These are phyloP conservation scores for Hymenotorrendiella dingleyae DNA, from an alignment of 2,329 filamentous ascomycete genomes.

Conservation along the genomic window DNA sequence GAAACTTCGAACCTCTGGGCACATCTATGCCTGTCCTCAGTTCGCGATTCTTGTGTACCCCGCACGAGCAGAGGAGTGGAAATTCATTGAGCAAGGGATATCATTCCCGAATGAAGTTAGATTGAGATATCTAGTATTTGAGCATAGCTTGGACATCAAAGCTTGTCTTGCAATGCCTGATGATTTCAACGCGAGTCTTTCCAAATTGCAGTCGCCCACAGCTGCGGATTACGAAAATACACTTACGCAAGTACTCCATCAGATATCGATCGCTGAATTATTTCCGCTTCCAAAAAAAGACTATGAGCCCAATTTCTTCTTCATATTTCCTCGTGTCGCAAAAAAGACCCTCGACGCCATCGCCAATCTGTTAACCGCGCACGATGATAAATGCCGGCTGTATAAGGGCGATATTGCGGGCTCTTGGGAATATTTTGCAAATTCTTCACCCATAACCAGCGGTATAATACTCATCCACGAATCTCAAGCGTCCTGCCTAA, in stretches of 20 bases:
- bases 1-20: conserved; percentile 14
- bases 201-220: neutral
- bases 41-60: conserved; percentile 26
- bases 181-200: neutral
- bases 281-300: conserved; percentile 12
- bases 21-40: conserved; percentile 12
- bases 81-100: conserved; percentile 19
- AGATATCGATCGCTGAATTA: conserved; percentile 17
- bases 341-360: conserved; percentile 34
- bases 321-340: conserved; percentile 42
- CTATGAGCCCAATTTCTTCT: conserved; percentile 36
- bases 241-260: conserved; percentile 17
- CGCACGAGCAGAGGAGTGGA: conserved; percentile 24
- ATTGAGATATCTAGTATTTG: conserved; percentile 25
- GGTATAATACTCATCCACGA: conserved; percentile 27
- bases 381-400: conserved; percentile 37
- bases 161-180: too few species aligned
- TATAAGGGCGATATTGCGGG: conserved; percentile 37
- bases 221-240: conserved; percentile 8
- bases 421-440: conserved; percentile 42
- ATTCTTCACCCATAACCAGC: conserved; percentile 14
- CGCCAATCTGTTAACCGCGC: conserved; percentile 39
- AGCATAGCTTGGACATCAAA: conserved; percentile 7
- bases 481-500: conserved; percentile 12
- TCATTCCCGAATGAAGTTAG: conserved; percentile 4